phyloP scores from a whole-genome alignment of 2,329 filamentous ascomycete genomes.

The Botrytis tulipae region DNA sequence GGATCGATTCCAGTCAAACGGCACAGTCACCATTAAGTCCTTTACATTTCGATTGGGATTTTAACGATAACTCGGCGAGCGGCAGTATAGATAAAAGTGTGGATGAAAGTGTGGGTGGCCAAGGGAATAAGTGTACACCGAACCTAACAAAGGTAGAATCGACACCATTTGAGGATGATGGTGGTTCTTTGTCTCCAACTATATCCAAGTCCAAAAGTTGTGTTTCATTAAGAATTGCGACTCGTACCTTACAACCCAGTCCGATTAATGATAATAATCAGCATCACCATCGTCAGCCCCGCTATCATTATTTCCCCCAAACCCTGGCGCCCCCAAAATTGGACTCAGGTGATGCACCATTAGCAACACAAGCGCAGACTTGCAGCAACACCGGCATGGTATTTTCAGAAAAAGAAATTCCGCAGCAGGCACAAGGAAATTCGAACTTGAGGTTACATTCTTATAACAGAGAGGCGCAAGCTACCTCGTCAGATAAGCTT shows the following conservation, averaged over 20 bases:
- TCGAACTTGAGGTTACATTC: slow-evolving; percentile 14
- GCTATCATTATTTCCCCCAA: slow-evolving; percentile 12
- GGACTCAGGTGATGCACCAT: slow-evolving; percentile 6
- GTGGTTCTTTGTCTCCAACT: slow-evolving; percentile 6
- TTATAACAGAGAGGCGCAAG: slow-evolving; percentile 15
- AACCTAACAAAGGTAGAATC: slow-evolving; percentile 8
- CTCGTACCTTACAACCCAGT: background rate
- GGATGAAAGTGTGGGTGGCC: background rate
- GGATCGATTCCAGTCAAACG: background rate
- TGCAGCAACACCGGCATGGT: slow-evolving; percentile 3
- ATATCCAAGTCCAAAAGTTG: background rate
- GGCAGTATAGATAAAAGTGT: slow-evolving; percentile 1
- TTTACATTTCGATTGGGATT: background rate
- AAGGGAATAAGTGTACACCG: background rate
- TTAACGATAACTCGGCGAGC: background rate
- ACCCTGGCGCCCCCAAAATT: slow-evolving; percentile 6
- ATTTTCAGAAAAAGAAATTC: slow-evolving; percentile 16
- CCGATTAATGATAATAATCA: background rate
- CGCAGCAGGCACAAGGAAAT: slow-evolving; percentile 12
- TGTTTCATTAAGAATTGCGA: background rate
- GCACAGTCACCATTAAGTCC: slow-evolving; percentile 9
- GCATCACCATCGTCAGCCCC: slow-evolving; percentile 13
- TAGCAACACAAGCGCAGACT: slow-evolving; percentile 10
- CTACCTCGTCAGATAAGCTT: slow-evolving; percentile 20
- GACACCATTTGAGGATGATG: background rate